A percentile compares a stretch with the other conserved stretches of the same genome.
Evolutionary conservation across 805 yeast species (phyloP).

Genomic region (Schizosaccharomyces octosporus): DNA sequence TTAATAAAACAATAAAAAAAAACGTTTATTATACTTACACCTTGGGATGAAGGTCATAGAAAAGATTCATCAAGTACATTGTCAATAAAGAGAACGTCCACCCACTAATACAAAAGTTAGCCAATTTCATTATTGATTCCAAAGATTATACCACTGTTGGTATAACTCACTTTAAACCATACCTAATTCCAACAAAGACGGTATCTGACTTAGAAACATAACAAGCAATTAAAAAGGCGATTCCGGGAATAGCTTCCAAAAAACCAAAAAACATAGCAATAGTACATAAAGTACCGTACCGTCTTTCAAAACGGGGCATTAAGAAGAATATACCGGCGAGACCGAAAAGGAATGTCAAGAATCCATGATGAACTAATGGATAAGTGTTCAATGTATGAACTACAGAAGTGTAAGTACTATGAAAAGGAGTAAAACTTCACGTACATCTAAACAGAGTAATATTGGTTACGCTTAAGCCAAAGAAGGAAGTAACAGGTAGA

Average conservation of each 20-base stretch:
- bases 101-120: neutral
- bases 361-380: conserved; percentile 7
- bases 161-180: neutral
- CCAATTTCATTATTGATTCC: no score
- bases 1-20: neutral
- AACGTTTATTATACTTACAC: neutral
- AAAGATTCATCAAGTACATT: neutral
- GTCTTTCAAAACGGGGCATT: conserved; percentile 8
- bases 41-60: neutral
- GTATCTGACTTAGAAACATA: conserved; percentile 3
- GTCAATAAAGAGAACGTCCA: neutral
- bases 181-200: conserved; percentile 6
- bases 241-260: neutral
- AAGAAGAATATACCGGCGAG: conserved; percentile 7
- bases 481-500: neutral
- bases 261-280: conserved; percentile 6
- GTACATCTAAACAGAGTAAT: neutral
- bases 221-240: neutral
- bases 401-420: conserved; percentile 47
- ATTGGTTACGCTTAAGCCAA: neutral
- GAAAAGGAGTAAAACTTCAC: neutral
- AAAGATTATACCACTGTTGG: no score
- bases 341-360: conserved; percentile 7
- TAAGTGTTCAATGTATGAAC: conserved; percentile 8
- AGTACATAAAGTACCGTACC: conserved; percentile 8